A percentile compares a stretch with the other conserved stretches of the same genome.
These are phyloP conservation scores for Isabelozyma pseudorhagii DNA, from an alignment of 805 yeast species.

Conservation along the genomic window DNA sequence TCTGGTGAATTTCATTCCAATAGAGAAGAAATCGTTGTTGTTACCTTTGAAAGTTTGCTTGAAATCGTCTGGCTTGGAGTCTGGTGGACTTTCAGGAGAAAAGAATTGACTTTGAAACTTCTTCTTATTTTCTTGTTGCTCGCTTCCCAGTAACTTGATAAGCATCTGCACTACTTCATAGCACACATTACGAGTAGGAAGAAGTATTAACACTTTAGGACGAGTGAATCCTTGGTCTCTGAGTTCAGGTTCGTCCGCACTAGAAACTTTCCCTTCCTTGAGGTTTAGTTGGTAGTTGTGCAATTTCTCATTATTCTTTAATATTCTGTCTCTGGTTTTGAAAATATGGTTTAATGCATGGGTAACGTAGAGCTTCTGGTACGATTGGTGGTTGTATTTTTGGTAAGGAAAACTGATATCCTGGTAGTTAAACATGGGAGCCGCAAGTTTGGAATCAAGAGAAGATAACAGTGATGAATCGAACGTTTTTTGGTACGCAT, in stretches of 20 bases:
- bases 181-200: constrained; percentile 83
- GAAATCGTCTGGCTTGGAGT: constrained; percentile 79
- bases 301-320: constrained; percentile 69
- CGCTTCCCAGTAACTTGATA: constrained; percentile 60
- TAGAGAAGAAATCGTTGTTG: constrained; percentile 83
- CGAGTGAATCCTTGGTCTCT: constrained; percentile 96
- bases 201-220: constrained; percentile 77
- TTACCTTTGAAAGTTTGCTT: constrained; percentile 79
- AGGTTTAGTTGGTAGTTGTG: constrained; percentile 39
- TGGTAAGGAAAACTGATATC: constrained; percentile 65
- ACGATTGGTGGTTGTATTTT: constrained; percentile 45
- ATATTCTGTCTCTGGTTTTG: constrained; percentile 82
- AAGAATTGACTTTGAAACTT: constrained; percentile 72
- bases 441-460: constrained; percentile 52
- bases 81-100: constrained; percentile 44
- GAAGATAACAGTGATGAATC: constrained; percentile 10
- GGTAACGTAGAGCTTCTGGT: constrained; percentile 61
- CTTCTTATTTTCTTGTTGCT: constrained; percentile 76
- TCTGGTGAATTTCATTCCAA: constrained; percentile 89
- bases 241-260: constrained; percentile 50
- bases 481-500: constrained; percentile 14
- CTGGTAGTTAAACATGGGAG: constrained; percentile 68
- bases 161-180: constrained; percentile 63
- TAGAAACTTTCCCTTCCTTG: constrained; percentile 37
- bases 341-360: constrained; percentile 81